Percentiles rank a stretch among this genome's conserved stretches.
Conservation (phyloP, 192 early-diverging fungal species). For the Podila epigama region DNA sequence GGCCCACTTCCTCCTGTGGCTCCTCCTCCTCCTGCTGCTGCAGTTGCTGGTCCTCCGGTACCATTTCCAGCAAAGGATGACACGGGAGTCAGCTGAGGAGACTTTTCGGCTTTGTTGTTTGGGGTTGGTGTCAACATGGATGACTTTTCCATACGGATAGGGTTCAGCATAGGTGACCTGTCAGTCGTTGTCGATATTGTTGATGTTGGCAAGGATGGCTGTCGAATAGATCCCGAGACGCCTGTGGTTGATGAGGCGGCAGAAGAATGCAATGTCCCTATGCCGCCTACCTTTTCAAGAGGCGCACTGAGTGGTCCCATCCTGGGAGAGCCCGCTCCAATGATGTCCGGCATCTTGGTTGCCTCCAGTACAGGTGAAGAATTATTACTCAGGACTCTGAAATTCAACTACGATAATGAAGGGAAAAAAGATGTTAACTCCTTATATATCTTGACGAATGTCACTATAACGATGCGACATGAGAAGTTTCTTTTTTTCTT, state of each 20-base stretch:
- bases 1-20: no score
- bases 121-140: slow-evolving; percentile 17
- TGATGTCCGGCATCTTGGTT: slow-evolving; percentile 16
- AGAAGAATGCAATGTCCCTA: no score
- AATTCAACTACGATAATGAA: not conserved
- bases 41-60: no score
- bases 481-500: no score
- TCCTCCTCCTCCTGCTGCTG: no score
- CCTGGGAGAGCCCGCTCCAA: slow-evolving; percentile 14
- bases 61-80: not conserved
- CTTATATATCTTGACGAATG: no score
- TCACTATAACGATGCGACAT: no score
- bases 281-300: not conserved
- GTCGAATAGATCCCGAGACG: not conserved
- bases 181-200: no score
- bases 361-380: slow-evolving; percentile 29
- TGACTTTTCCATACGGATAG: slow-evolving; percentile 12
- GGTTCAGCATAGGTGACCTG: slow-evolving; percentile 10
- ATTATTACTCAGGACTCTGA: slow-evolving; percentile 13
- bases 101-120: slow-evolving; percentile 3
- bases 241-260: not conserved
- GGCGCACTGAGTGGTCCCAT: slow-evolving; percentile 7
- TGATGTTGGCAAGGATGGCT: no score
- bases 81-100: not conserved
- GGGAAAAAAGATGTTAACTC: no score